Evolutionary conservation across 2,329 filamentous ascomycete genomes (phyloP).

Genomic region (Cucurbitaria berberidis): DNA sequence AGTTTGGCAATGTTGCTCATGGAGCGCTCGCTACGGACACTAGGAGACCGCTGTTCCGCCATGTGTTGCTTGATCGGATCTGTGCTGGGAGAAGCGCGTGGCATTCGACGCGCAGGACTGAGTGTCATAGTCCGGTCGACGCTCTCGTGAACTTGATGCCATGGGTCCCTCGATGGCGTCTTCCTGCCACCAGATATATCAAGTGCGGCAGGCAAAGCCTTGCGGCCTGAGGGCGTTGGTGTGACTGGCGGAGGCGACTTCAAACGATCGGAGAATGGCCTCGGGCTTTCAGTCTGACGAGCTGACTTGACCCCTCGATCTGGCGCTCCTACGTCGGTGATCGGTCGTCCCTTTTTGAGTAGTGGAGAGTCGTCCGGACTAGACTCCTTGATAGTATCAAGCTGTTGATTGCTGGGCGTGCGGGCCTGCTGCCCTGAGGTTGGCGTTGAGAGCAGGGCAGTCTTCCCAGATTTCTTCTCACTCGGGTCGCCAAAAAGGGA

Average conservation of each 20-base stretch:
- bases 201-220: slow-evolving; percentile 34
- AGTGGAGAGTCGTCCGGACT: slow-evolving; percentile 51
- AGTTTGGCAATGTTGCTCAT: slow-evolving; percentile 49
- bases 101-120: slow-evolving; percentile 43
- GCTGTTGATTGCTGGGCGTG: slow-evolving; percentile 42
- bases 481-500: slow-evolving; percentile 45
- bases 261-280: slow-evolving; percentile 45
- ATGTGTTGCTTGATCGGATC: slow-evolving; percentile 46
- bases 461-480: slow-evolving; percentile 30
- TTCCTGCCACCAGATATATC: slow-evolving; percentile 23
- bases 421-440: slow-evolving; percentile 31
- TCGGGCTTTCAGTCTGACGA: slow-evolving; percentile 38
- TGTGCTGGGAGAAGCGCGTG: slow-evolving; percentile 44
- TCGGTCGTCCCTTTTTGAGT: slow-evolving; percentile 52
- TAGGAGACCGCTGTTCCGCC: slow-evolving; percentile 46
- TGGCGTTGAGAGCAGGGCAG: slow-evolving; percentile 28
- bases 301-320: slow-evolving; percentile 52
- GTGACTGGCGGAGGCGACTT: slow-evolving; percentile 40
- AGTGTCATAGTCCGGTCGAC: slow-evolving; percentile 51
- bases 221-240: slow-evolving; percentile 37
- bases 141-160: slow-evolving; percentile 56
- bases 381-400: slow-evolving; percentile 61
- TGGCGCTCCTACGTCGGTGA: slow-evolving; percentile 51
- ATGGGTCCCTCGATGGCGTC: slow-evolving; percentile 34
- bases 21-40: slow-evolving; percentile 54